Evolutionary conservation across 75 land plant species (phyloP).

Genomic region (Isoetes taiwanensis): DNA sequence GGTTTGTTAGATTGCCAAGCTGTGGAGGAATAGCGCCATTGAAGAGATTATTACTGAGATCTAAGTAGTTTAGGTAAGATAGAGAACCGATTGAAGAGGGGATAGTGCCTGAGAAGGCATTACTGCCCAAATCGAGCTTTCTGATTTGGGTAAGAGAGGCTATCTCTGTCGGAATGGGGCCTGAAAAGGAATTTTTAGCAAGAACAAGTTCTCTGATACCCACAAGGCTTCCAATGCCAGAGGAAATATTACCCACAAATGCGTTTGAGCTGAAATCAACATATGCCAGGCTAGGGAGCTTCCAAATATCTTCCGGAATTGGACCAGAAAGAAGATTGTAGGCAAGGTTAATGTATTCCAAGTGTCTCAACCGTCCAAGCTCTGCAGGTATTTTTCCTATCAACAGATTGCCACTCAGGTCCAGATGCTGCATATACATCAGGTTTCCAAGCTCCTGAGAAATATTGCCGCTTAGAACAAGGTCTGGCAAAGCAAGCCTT

Average conservation of each 20-base stretch:
- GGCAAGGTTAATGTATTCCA: too few species aligned
- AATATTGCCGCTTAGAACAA: slow-evolving; percentile 24
- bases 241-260: too few species aligned
- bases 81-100: slow-evolving; percentile 37
- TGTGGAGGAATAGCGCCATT: slow-evolving; percentile 10
- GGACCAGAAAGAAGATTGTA: too few species aligned
- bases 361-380: neutral
- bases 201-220: too few species aligned
- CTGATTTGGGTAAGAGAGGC: slow-evolving; percentile 22
- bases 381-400: slow-evolving; percentile 34
- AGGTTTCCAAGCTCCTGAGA: slow-evolving; percentile 36
- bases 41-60: slow-evolving; percentile 25
- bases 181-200: slow-evolving; percentile 44
- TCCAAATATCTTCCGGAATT: too few species aligned
- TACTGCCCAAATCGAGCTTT: slow-evolving; percentile 10
- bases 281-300: too few species aligned
- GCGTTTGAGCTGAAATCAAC: too few species aligned
- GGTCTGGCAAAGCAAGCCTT: too few species aligned
- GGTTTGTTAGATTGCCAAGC: slow-evolving; percentile 35
- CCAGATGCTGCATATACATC: slow-evolving; percentile 28
- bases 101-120: slow-evolving; percentile 53
- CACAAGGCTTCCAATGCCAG: too few species aligned
- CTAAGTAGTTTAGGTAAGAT: slow-evolving; percentile 33
- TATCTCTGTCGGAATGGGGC: slow-evolving; percentile 39
- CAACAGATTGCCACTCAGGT: slow-evolving; percentile 34